Evolutionary conservation across 163 green algal species (phyloP).

Genomic region (Chlorella variabilis): DNA sequence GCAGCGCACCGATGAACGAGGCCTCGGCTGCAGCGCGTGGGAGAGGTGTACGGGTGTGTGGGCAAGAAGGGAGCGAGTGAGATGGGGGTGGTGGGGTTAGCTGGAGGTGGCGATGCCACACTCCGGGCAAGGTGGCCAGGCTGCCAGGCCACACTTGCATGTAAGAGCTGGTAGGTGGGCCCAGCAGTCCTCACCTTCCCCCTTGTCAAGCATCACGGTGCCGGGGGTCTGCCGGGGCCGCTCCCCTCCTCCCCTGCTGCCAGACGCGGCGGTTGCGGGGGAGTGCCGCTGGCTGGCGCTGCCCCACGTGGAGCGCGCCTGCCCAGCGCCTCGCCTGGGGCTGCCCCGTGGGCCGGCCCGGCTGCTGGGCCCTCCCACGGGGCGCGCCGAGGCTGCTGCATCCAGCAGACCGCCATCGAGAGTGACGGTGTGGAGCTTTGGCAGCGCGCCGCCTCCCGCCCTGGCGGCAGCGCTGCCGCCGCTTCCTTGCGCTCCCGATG

Average conservation of each 20-base stretch:
- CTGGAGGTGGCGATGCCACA: no score
- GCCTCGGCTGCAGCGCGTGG: conserved; percentile 7
- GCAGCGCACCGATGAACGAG: background rate
- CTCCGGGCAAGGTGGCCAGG: no score
- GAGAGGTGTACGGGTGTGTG: background rate
- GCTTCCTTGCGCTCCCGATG: no score
- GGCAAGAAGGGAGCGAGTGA: background rate
- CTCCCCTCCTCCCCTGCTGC: background rate
- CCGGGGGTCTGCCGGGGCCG: background rate
- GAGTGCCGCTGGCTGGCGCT: background rate
- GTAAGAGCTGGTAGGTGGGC: no score
- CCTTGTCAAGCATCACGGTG: conserved; percentile 19
- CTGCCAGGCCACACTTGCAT: no score
- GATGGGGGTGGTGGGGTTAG: no score
- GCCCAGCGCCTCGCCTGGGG: background rate
- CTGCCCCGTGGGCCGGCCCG: background rate
- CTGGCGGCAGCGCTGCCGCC: background rate
- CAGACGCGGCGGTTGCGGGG: background rate
- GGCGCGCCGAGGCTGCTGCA: background rate
- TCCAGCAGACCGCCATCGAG: conserved; percentile 19
- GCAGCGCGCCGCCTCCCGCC: no score
- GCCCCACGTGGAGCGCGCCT: background rate
- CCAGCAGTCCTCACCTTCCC: background rate
- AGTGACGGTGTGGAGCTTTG: background rate
- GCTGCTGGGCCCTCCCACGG: background rate